phyloP scores from a whole-genome alignment of 2,329 filamentous ascomycete species.

The Fusarium praegraminearum region DNA sequence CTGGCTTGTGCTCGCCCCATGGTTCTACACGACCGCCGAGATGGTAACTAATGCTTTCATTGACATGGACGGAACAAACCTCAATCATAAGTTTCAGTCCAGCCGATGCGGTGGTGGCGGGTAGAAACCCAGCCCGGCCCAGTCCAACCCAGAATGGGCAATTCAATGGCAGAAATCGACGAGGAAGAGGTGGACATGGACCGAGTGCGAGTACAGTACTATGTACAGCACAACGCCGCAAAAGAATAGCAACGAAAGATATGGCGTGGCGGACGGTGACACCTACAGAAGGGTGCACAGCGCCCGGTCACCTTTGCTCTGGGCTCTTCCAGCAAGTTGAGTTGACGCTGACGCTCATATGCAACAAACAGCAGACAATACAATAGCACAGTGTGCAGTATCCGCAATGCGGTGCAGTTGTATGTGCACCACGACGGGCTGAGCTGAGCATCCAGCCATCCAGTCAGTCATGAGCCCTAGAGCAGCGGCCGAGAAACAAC shows the following conservation, averaged over 20 bases:
- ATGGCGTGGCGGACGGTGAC: slow-evolving; percentile 25
- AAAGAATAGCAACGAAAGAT: slow-evolving; percentile 13
- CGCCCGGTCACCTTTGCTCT: slow-evolving; percentile 2
- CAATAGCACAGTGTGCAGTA: neutral
- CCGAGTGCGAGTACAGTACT: neutral
- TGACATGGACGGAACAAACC: slow-evolving; percentile 24
- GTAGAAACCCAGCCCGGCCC: slow-evolving; percentile 21
- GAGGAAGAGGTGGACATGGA: slow-evolving; percentile 4
- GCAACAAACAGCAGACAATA: slow-evolving; percentile 23
- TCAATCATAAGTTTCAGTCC: slow-evolving; percentile 31
- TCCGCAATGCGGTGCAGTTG: neutral
- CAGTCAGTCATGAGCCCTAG: slow-evolving; percentile 10
- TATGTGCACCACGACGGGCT: neutral
- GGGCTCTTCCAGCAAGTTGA: slow-evolving; percentile 14
- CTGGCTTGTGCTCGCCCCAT: slow-evolving; percentile 37
- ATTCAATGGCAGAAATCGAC: slow-evolving; percentile 3
- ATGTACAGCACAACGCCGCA: neutral
- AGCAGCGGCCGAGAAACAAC: slow-evolving; percentile 30
- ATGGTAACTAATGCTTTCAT: slow-evolving; percentile 34
- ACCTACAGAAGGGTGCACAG: slow-evolving; percentile 27
- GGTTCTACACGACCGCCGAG: slow-evolving; percentile 38
- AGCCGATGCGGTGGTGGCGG: slow-evolving; percentile 34
- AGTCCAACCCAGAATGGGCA: slow-evolving; percentile 24
- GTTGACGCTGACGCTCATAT: slow-evolving; percentile 18
- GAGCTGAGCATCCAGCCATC: slow-evolving; percentile 12